phyloP scores from a whole-genome alignment of 495 filamentous ascomycete species.

The Penicillium nucicola region DNA sequence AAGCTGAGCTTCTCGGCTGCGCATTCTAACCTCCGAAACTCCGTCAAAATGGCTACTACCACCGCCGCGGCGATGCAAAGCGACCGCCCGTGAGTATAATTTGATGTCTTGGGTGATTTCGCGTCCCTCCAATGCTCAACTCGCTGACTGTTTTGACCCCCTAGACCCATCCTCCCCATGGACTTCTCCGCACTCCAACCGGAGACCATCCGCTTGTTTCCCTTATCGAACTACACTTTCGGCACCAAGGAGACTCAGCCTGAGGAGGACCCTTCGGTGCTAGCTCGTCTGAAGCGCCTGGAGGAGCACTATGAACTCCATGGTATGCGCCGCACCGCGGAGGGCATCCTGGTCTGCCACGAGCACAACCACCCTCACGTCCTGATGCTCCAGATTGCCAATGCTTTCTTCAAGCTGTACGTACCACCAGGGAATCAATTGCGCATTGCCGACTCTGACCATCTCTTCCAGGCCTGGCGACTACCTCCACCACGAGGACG shows the following conservation, averaged over 20 bases:
- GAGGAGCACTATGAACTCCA: constrained; percentile 90
- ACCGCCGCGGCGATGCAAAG: constrained; percentile 66
- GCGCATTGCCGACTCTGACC: not conserved
- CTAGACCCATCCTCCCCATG: constrained; percentile 72
- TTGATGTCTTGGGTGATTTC: too few species aligned
- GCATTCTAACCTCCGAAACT: constrained; percentile 1
- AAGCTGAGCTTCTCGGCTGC: not conserved
- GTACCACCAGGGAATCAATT: constrained; percentile 7
- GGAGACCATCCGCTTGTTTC: constrained; percentile 86
- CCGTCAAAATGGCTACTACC: constrained; percentile 68
- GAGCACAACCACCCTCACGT: constrained; percentile 99
- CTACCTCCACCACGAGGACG: constrained; percentile 85
- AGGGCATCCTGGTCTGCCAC: constrained; percentile 94
- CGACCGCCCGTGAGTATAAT: constrained; percentile 56
- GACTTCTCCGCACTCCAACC: constrained; percentile 88
- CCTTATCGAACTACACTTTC: constrained; percentile 97
- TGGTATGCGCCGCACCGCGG: constrained; percentile 95
- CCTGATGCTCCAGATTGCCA: constrained; percentile 97
- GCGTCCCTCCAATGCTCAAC: too few species aligned
- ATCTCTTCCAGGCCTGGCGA: constrained; percentile 68
- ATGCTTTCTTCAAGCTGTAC: constrained; percentile 96
- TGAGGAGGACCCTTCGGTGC: constrained; percentile 93
- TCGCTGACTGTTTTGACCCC: not conserved
- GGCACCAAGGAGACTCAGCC: constrained; percentile 97
- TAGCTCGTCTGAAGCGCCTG: constrained; percentile 85